Evolutionary conservation across 139 green algal genomes (phyloP).

Genomic region (Chlamydomonas sphaeroides): DNA sequence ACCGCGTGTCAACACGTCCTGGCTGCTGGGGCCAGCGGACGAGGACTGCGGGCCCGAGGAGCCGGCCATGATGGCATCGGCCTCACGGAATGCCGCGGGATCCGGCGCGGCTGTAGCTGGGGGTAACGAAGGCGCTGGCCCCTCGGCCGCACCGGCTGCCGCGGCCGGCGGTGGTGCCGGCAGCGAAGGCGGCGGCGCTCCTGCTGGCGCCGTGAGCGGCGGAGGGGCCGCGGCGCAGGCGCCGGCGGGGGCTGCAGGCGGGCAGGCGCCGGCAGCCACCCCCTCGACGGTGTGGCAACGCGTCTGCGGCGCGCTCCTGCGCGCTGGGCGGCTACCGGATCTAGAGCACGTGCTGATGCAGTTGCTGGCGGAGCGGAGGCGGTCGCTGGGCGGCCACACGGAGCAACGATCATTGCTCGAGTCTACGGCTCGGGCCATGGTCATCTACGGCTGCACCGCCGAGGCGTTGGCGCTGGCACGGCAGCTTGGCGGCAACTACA

Average conservation of each 20-base stretch:
- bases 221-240: no score
- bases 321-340: background rate
- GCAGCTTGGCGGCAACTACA: constrained; percentile 1
- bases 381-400: constrained; percentile 3
- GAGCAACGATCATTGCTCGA: constrained; percentile 25
- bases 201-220: no score
- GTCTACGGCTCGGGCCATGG: constrained; percentile 21
- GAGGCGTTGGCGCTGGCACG: constrained; percentile 13
- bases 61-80: no score
- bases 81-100: no score
- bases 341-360: constrained; percentile 3
- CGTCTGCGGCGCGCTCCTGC: constrained; percentile 13
- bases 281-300: constrained; percentile 17
- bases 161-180: no score
- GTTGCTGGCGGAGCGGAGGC: constrained; percentile 14
- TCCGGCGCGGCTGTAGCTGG: no score
- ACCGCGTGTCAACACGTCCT: constrained; percentile 12
- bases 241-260: background rate
- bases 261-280: background rate
- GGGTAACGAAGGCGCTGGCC: no score
- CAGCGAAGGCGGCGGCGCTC: no score
- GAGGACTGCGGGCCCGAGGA: constrained; percentile 1
- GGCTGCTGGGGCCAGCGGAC: constrained; percentile 14
- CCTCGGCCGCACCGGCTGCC: background rate
- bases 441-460: background rate